These are phyloP conservation scores for Pueraria montana DNA, from an alignment of 306 rosid species.

Conservation along the genomic window DNA sequence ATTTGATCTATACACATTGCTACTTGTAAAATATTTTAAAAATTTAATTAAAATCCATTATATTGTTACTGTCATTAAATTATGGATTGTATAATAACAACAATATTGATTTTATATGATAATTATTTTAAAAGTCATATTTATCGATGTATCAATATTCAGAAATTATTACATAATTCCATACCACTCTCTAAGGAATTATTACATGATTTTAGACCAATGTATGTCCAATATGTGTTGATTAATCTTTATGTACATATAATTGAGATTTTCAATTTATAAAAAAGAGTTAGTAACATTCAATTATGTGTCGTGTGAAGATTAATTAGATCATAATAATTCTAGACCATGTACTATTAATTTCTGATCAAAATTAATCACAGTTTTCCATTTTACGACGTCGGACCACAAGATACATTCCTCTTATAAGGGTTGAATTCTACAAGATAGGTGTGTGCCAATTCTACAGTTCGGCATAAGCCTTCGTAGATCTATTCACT, in stretches of 20 bases:
- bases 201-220: background rate
- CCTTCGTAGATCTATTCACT: slow-evolving; percentile 4
- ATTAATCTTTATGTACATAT: background rate
- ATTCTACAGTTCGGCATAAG: background rate
- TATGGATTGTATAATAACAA: background rate
- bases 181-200: background rate
- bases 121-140: background rate
- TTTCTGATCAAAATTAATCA: background rate
- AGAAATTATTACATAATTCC: background rate
- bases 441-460: background rate
- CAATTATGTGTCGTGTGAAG: background rate
- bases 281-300: background rate
- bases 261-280: background rate
- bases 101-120: background rate
- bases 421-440: background rate
- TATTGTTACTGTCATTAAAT: background rate
- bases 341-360: background rate
- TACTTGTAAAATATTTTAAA: background rate
- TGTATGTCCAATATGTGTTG: too few species aligned
- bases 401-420: background rate
- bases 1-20: background rate
- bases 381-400: background rate
- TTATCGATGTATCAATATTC: background rate
- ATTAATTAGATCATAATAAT: background rate
- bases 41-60: background rate